Conservation (phyloP, 2,329 filamentous ascomycete genomes). For the Talaromyces sp. region DNA sequence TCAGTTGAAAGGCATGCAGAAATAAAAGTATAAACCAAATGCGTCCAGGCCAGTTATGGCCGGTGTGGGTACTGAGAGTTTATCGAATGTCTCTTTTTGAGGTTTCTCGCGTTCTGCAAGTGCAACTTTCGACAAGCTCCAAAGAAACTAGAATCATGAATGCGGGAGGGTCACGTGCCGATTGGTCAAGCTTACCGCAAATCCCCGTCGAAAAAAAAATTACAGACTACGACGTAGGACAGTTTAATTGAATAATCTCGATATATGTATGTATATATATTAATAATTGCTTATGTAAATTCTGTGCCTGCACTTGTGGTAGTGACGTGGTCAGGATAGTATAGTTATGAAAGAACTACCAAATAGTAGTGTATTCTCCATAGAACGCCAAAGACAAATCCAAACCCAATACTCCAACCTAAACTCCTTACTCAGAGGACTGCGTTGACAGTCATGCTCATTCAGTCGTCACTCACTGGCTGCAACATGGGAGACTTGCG, state of each 20-base stretch:
- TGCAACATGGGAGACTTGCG: constrained; percentile 33
- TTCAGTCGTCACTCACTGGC: constrained; percentile 26
- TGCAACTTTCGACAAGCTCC: constrained; percentile 1
- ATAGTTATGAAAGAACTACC: neutral
- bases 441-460: neutral
- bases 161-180: neutral
- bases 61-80: neutral
- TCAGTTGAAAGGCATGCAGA: neutral
- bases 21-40: neutral
- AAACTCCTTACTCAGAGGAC: neutral
- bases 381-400: neutral
- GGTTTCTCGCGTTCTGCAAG: neutral
- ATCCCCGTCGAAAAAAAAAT: neutral
- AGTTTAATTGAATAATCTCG: neutral
- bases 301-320: neutral
- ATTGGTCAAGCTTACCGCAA: neutral
- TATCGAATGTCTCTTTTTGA: neutral
- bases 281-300: neutral
- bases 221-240: neutral
- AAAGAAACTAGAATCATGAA: neutral
- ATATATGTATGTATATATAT: neutral
- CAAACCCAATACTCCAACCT: neutral
- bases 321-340: neutral
- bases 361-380: neutral
- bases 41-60: neutral